Evolutionary conservation across 768 basidiomycete genomes (phyloP).

Genomic region (Leccinum subgranulosum): DNA sequence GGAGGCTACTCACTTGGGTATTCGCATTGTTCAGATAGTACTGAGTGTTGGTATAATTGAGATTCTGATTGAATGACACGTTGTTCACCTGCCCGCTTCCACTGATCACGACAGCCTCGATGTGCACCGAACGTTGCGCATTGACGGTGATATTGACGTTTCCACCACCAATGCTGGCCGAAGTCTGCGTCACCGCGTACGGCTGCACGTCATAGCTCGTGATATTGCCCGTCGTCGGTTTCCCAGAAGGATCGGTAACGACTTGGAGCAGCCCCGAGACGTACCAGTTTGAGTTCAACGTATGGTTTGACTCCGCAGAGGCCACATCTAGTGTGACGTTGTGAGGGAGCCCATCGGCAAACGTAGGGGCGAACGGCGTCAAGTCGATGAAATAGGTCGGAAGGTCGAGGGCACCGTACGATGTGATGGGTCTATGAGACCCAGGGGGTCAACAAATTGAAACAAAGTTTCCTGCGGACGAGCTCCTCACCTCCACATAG

Average conservation of each 20-base stretch:
- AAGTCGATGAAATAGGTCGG: conserved; percentile 78
- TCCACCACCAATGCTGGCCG: conserved; percentile 40
- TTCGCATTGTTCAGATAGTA: conserved; percentile 48
- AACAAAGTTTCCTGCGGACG: not conserved
- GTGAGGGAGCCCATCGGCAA: conserved; percentile 68
- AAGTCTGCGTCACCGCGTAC: conserved; percentile 51
- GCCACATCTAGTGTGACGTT: conserved; percentile 70
- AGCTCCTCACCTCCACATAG: conserved; percentile 57
- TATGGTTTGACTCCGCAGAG: conserved; percentile 63
- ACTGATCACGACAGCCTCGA: conserved; percentile 58
- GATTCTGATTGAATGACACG: conserved; percentile 60
- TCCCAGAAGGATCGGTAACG: conserved; percentile 57
- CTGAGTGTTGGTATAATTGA: conserved; percentile 62
- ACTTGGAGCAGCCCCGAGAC: conserved; percentile 70
- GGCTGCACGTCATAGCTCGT: conserved; percentile 53
- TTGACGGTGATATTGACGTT: conserved; percentile 60
- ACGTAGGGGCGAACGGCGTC: conserved; percentile 70
- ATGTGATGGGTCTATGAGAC: conserved; percentile 57
- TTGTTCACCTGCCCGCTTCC: conserved; percentile 57
- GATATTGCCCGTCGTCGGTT: conserved; percentile 68
- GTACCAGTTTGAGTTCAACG: conserved; percentile 75
- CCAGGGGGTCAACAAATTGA: not conserved
- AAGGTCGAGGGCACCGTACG: conserved; percentile 73
- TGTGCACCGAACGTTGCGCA: conserved; percentile 54
- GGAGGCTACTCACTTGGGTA: conserved; percentile 33